Conservation (phyloP, 2,329 filamentous ascomycete species). For the Cadophora malorum region DNA sequence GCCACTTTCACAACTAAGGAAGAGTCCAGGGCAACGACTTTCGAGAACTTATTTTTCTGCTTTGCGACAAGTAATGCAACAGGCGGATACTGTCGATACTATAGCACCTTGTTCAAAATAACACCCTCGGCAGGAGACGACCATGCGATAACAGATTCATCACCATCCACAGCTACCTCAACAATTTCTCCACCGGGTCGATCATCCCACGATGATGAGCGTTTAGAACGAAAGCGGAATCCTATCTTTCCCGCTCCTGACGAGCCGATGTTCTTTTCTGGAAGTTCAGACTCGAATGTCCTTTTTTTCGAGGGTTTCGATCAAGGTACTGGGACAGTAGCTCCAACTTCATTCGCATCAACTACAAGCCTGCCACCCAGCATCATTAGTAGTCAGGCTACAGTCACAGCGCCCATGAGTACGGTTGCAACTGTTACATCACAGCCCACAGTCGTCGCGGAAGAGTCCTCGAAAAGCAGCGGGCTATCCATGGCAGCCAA, state of each 20-base stretch:
- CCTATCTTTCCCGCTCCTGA: too few relatives aligned
- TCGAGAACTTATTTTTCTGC: slow-evolving; percentile 21
- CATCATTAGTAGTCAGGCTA: not conserved
- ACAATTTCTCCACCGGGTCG: too few relatives aligned
- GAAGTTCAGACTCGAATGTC: too few relatives aligned
- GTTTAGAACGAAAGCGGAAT: too few relatives aligned
- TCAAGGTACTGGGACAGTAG: not conserved
- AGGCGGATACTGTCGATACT: slow-evolving; percentile 6
- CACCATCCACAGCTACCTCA: too few relatives aligned
- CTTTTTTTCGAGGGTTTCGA: too few relatives aligned
- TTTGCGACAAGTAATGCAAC: not conserved
- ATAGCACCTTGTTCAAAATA: slow-evolving; percentile 19
- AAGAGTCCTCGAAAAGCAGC: not conserved
- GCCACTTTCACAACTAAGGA: not conserved
- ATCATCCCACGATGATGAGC: too few relatives aligned
- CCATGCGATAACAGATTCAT: not conserved
- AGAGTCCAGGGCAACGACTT: too few relatives aligned
- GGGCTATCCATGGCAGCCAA: slow-evolving; percentile 34
- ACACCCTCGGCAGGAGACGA: not conserved
- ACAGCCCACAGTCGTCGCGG: not conserved
- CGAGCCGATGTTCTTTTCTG: too few relatives aligned
- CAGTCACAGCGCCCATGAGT: not conserved
- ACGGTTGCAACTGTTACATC: slow-evolving; percentile 7
- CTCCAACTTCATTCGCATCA: not conserved
- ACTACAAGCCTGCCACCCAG: not conserved